Evolutionary conservation across 129 eudicot genomes (phyloP), one percentile per base, ranked within the genome.

Genomic region (sunflower (Helianthus annuus)): DNA sequence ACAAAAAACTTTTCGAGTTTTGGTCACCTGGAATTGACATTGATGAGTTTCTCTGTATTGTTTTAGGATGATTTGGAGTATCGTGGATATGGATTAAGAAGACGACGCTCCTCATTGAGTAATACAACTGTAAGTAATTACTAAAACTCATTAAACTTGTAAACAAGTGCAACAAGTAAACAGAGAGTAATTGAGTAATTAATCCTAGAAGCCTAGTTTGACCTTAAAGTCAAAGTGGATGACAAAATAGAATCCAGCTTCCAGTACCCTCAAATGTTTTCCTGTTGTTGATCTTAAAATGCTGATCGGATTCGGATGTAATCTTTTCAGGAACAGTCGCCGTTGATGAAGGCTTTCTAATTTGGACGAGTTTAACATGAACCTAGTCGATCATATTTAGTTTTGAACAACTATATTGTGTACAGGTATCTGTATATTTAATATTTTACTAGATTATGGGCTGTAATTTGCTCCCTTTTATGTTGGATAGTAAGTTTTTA

Each of bases 41-140:
- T 48, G 24, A 44, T 67, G 15, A 63, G 9, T 15, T 67, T 59
- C n/a, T 61, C 9, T 71, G n/a, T 64, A 14, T 29, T 29, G 10
- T 66, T 74, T 49, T 78, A 90, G 97, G 97, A 90, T 90, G 93
- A 85, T 87, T 64, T 85, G 83, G 85, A 83, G 79, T 81, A 77
- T 83, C 42, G 84, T 85, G 61, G 94, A 85, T 51, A 83, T 84
- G 34, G 84, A 82, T 24, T 73, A 61, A 68, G 80, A 61, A 80
- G 24, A 52, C 66, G 64, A 32, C 9, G 8, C 80, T 65, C 48
- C 45, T 34, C 64, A 49, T 36, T 66, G 44, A 17, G 32, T 68
- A 67, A 66, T 48, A 39, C 53, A 15, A 36, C 68, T 72, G 74
- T 73, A 76, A 77, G 84, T 76, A 27, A 8, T 8, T 14, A 6